Base-by-base conservation (phyloP, 441 rosid species). In the Dalechampia spathulata region DNA sequence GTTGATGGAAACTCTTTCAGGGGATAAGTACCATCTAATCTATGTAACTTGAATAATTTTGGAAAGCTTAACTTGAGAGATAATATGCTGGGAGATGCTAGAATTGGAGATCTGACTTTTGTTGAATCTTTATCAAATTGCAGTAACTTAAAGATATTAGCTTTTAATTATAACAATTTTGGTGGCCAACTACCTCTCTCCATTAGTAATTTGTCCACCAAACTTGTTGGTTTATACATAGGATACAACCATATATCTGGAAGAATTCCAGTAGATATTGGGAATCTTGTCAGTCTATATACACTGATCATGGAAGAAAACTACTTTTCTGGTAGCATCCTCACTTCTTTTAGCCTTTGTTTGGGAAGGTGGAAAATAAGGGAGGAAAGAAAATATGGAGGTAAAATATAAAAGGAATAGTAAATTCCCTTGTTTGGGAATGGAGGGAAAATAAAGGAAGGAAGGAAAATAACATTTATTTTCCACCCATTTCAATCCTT, bases 71-170 rank as follows among this genome's bases (percentile, higher is more conserved):
- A 40, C 26, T 9, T 54, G 2, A 48, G 2, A 10, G 0, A 0
- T 22, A 55, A 55, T 55, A n/a, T 26, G 9, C 36, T 55, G 0
- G 48, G 58, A 2, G 7, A 6, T 0, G 15, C 20, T 13, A 44
- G 0, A 20, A 44, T 17, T 25, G 0, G 2, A 48, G 61, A 57
- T 32, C 0, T 45, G 22, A 26, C 10, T 22, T 45, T 57, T 32
- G 22, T 57, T 8, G 21, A 5, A 9, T 57, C 61, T 25, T 34
- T 57, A 5, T 14, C 52, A 25, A 45, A 57, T 12, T 57, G 61
- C 15, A 57, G 32, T n/a, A 21, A 21, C n/a, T 20, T 60, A 5
- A 4, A 12, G n/a, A 0, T 0, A 4, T 14, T 51, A 1, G 11
- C 2, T 6, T 21, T 60, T 30, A 12, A 1, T 15, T 0, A 2